A percentile compares a stretch with the other conserved stretches of the same genome.
Evolutionary conservation across 2,329 filamentous ascomycete genomes (phyloP).

Genomic region (Curvularia spicifera): DNA sequence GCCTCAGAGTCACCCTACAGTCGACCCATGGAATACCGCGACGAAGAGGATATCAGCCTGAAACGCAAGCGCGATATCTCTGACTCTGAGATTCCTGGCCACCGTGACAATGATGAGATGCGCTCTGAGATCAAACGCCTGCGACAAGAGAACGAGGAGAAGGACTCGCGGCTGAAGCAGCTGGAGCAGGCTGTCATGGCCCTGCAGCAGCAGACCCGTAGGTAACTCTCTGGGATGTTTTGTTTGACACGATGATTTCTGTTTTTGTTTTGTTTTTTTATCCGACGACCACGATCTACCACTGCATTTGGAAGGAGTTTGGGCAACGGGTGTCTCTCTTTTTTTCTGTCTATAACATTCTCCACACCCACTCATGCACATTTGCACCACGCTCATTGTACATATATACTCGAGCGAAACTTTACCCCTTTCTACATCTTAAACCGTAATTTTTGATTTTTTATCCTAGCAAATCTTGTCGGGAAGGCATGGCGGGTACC

Average conservation of each 20-base stretch:
- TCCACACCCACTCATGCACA: background rate
- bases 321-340: background rate
- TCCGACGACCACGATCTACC: background rate
- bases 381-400: background rate
- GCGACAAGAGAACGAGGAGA: conserved; percentile 50
- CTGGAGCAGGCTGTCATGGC: conserved; percentile 46
- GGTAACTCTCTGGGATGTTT: conserved; percentile 13
- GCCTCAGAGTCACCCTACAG: conserved; percentile 36
- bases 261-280: background rate
- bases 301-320: background rate
- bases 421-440: background rate
- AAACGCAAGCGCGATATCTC: conserved; percentile 46
- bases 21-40: conserved; percentile 30
- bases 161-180: conserved; percentile 47
- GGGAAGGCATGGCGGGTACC: conserved; percentile 1
- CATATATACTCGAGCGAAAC: background rate
- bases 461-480: background rate
- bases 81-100: conserved; percentile 32
- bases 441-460: background rate
- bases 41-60: conserved; percentile 34
- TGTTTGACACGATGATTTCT: background rate
- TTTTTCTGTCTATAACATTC: background rate
- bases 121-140: conserved; percentile 52
- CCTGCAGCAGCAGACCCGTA: conserved; percentile 42
- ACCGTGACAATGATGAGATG: conserved; percentile 43